Percentiles rank a stretch among this genome's conserved stretches.
These are phyloP conservation scores for Diutina ranongensis DNA, from an alignment of 1,139 yeast genomes.

Conservation along the genomic window DNA sequence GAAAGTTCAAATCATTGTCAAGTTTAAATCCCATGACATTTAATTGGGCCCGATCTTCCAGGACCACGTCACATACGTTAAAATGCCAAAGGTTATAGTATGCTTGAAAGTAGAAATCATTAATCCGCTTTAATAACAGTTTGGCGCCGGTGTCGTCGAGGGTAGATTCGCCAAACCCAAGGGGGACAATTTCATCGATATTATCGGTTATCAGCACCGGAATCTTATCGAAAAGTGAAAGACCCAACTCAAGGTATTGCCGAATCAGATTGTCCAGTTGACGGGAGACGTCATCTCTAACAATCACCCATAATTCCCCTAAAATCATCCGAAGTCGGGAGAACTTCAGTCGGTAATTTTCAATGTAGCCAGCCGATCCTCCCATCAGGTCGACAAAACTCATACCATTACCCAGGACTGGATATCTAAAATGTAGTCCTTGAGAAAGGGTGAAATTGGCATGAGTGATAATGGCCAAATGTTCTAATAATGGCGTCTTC, in stretches of 20 bases:
- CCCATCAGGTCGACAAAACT: conserved; percentile 43
- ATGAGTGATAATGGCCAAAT: conserved; percentile 52
- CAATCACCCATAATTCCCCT: conserved; percentile 54
- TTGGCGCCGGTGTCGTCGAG: conserved; percentile 13
- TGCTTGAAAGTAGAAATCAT: conserved; percentile 49
- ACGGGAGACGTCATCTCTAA: conserved; percentile 36
- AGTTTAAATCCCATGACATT: not conserved
- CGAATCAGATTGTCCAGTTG: conserved; percentile 17
- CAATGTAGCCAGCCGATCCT: conserved; percentile 32
- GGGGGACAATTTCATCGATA: conserved; percentile 31
- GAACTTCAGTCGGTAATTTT: conserved; percentile 49
- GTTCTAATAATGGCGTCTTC: conserved; percentile 56
- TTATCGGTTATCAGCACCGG: conserved; percentile 39
- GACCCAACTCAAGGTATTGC: conserved; percentile 29
- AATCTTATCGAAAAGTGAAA: conserved; percentile 53
- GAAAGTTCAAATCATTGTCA: not conserved
- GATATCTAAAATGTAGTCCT: conserved; percentile 62
- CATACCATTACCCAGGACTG: conserved; percentile 61
- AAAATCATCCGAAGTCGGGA: conserved; percentile 52
- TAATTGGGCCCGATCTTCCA: not conserved
- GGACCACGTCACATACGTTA: conserved; percentile 46
- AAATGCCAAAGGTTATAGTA: conserved; percentile 73
- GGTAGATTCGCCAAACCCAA: conserved; percentile 16
- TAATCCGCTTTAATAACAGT: conserved; percentile 22
- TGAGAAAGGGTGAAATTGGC: conserved; percentile 67